Evolutionary conservation across 1,284 basidiomycete species (phyloP).

Genomic region (Ganoderma multipileum): DNA sequence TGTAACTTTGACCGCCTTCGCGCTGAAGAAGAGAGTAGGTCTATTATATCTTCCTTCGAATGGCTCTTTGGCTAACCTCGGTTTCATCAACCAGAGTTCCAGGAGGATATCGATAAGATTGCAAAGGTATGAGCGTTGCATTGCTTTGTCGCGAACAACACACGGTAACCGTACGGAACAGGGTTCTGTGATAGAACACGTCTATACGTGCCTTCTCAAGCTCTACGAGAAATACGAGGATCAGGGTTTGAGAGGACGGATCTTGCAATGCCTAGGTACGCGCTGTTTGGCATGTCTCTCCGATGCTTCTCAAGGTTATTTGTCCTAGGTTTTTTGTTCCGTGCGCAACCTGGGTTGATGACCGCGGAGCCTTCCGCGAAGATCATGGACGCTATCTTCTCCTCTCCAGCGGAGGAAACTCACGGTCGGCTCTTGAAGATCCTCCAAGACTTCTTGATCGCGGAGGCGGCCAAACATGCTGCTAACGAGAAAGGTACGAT

Average conservation of each 20-base stretch:
- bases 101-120: conserved; percentile 65
- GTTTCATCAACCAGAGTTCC: conserved; percentile 50
- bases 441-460: conserved; percentile 88
- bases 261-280: conserved; percentile 85
- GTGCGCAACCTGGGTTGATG: conserved; percentile 92
- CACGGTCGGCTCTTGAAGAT: conserved; percentile 83
- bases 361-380: conserved; percentile 75
- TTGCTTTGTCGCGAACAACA: not conserved
- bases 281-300: not conserved
- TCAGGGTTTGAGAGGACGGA: conserved; percentile 61
- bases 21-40: conserved; percentile 59
- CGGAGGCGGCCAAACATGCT: conserved; percentile 80
- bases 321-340: conserved; percentile 81
- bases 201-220: conserved; percentile 76
- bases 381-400: conserved; percentile 92
- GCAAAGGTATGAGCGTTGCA: conserved; percentile 53
- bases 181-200: conserved; percentile 81
- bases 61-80: not conserved
- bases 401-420: conserved; percentile 71
- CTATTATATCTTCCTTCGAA: not conserved
- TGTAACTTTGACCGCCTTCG: conserved; percentile 87
- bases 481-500: conserved; percentile 68
- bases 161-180: conserved; percentile 36
- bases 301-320: conserved; percentile 1
- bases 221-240: conserved; percentile 72